These are phyloP conservation scores for Colletotrichum simmondsii DNA, from an alignment of 2,329 filamentous ascomycete species.

Conservation along the genomic window DNA sequence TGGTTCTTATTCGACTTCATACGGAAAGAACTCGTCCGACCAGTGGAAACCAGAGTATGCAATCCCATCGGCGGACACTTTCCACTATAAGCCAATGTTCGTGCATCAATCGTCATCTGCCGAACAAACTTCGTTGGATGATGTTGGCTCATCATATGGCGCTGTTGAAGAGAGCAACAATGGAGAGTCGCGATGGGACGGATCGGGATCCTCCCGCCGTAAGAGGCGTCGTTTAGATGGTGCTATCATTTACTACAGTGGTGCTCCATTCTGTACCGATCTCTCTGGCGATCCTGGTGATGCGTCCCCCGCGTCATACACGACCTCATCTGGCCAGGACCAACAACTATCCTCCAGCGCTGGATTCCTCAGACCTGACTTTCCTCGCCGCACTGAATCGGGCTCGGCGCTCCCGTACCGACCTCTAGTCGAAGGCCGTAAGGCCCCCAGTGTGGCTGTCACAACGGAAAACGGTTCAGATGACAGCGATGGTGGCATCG, in stretches of 20 bases:
- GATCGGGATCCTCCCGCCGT: conserved; percentile 58
- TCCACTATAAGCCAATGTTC: conserved; percentile 75
- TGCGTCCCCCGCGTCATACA: conserved; percentile 57
- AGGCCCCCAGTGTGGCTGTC: conserved; percentile 18
- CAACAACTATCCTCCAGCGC: conserved; percentile 40
- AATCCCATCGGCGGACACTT: conserved; percentile 55
- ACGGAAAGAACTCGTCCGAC: conserved; percentile 44
- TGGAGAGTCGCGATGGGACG: conserved; percentile 59
- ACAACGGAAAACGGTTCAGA: conserved; percentile 43
- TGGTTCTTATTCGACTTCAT: conserved; percentile 44
- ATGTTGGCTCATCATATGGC: conserved; percentile 60
- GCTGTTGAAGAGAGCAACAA: conserved; percentile 60
- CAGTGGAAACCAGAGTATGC: conserved; percentile 52
- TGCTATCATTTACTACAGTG: conserved; percentile 86
- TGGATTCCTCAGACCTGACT: conserved; percentile 7
- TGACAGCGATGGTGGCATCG: conserved; percentile 51
- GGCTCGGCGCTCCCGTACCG: conserved; percentile 61
- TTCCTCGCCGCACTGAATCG: conserved; percentile 55
- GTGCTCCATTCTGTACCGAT: conserved; percentile 83
- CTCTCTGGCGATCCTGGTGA: conserved; percentile 74
- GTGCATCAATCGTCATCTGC: conserved; percentile 59
- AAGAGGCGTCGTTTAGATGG: conserved; percentile 72
- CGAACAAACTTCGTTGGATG: conserved; percentile 59
- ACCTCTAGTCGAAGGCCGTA: conserved; percentile 57
- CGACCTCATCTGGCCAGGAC: conserved; percentile 57